Base-by-base conservation (phyloP, 495 filamentous ascomycete species). In the Neurospora tetrasperma region DNA sequence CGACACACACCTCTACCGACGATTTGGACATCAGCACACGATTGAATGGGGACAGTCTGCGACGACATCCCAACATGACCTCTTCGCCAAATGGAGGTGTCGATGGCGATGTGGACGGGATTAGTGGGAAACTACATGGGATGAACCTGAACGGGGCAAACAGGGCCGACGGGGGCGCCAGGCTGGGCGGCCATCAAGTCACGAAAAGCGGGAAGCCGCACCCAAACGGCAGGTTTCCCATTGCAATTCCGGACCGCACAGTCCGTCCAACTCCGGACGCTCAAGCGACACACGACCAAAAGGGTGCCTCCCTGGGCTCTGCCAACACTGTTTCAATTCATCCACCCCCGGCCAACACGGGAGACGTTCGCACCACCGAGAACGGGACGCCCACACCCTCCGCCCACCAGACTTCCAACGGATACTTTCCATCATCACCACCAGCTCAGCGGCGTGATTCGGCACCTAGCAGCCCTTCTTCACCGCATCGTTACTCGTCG, bases 401-500 rank as follows among this genome's bases (percentile, higher is more conserved):
- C 42, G 31, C 74, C 69, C 73, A 72, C 16, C 70, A 62, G 31
- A 59, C 75, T 8, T 73, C 71, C 41, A 78, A 42, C 71, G 71
- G 42, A 41, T 71, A 38, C 27, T 23, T 43, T 6, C 39, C n/a
- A 66, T 66, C 54, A 18, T 66, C 54, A 66, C 54, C 54, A 14
- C 54, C 54, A 66, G 27, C 54, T 35, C 54, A 66, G 54, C 54
- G 18, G 54, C 54, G 54, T 6, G 54, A 38, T 31, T 66, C 35
- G 54, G 54, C 27, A 66, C 54, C 54, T 0, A 66, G 16, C 31
- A 40, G 27, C 18, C 54, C 72, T 66, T 71, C 76, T 73, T 75
- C 78, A 18, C 84, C 86, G 4, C 90, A 94, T 77, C 88, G 92
- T 75, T 90, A 90, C 72, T 95, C 93, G 8, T 94, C 93, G 7